phyloP scores from a whole-genome alignment of 2,329 filamentous ascomycete genomes.

The Fusarium incarnatum region DNA sequence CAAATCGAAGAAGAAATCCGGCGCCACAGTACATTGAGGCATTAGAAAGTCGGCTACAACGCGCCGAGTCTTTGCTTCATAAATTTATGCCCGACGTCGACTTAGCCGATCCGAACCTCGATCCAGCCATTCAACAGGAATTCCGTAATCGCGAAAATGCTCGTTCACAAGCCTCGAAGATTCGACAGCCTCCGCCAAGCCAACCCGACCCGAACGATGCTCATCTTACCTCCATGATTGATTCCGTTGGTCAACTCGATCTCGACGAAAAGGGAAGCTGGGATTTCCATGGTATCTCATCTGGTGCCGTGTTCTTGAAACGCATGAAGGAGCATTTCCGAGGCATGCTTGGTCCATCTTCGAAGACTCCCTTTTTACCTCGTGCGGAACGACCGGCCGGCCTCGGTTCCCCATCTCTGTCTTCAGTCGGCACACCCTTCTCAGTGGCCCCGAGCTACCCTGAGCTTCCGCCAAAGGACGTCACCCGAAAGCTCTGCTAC shows the following conservation, averaged over 20 bases:
- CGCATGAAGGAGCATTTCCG: constrained; percentile 90
- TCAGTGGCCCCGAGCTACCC: constrained; percentile 64
- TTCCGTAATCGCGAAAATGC: constrained; percentile 67
- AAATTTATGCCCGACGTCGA: constrained; percentile 87
- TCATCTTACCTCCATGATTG: constrained; percentile 92
- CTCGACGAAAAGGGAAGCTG: constrained; percentile 91
- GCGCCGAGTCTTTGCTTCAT: constrained; percentile 82
- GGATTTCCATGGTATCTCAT: constrained; percentile 96
- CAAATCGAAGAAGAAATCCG: constrained; percentile 89
- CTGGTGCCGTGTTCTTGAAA: constrained; percentile 87
- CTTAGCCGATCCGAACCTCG: constrained; percentile 84
- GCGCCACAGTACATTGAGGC: constrained; percentile 94
- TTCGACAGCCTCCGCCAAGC: constrained; percentile 49
- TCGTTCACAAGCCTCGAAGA: constrained; percentile 57
- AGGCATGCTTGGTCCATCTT: constrained; percentile 75
- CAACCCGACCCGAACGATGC: constrained; percentile 69
- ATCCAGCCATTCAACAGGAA: constrained; percentile 80
- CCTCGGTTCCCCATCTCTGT: constrained; percentile 76
- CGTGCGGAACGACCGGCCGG: constrained; percentile 62
- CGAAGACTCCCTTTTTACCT: constrained; percentile 69
- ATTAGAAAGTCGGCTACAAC: constrained; percentile 83
- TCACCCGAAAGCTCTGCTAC: constrained; percentile 65
- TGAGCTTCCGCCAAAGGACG: constrained; percentile 76
- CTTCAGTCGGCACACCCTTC: constrained; percentile 72
- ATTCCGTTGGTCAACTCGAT: constrained; percentile 89